phyloP scores from a whole-genome alignment of 2,329 filamentous ascomycete species.

The Pseudopyricularia javanii region DNA sequence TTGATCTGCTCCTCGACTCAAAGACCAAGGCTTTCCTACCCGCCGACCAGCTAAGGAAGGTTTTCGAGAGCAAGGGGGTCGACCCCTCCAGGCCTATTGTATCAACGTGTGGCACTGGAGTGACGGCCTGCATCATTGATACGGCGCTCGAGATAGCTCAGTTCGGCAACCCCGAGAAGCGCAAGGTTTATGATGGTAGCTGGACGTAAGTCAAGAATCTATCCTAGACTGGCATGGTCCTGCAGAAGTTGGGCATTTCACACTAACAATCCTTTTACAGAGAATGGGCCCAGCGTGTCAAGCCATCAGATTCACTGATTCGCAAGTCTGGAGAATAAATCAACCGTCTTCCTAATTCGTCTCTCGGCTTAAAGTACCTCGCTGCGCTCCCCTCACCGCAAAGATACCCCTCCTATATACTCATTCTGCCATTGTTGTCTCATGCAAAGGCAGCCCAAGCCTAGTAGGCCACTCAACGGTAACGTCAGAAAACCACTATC shows the following conservation, averaged over 20 bases:
- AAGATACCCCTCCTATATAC: not conserved
- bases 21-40: conserved; percentile 71
- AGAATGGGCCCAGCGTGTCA: conserved; percentile 3
- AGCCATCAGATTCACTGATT: conserved; percentile 2
- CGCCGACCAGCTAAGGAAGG: conserved; percentile 53
- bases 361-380: not conserved
- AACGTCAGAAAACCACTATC: too few species aligned
- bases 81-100: conserved; percentile 73
- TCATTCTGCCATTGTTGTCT: not conserved
- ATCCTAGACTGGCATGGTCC: conserved; percentile 4
- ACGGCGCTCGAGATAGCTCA: conserved; percentile 71
- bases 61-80: conserved; percentile 72
- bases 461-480: not conserved
- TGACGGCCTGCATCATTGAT: conserved; percentile 85
- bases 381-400: not conserved
- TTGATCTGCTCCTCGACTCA: conserved; percentile 68
- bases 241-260: too few species aligned
- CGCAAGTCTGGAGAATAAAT: not conserved
- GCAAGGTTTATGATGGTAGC: conserved; percentile 85
- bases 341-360: not conserved
- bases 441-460: not conserved
- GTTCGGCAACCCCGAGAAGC: conserved; percentile 52
- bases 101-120: conserved; percentile 82
- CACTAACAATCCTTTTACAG: conserved; percentile 2
- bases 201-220: conserved; percentile 68